Conservation (phyloP, 2,329 filamentous ascomycete species). For the Penicillium sp. region DNA sequence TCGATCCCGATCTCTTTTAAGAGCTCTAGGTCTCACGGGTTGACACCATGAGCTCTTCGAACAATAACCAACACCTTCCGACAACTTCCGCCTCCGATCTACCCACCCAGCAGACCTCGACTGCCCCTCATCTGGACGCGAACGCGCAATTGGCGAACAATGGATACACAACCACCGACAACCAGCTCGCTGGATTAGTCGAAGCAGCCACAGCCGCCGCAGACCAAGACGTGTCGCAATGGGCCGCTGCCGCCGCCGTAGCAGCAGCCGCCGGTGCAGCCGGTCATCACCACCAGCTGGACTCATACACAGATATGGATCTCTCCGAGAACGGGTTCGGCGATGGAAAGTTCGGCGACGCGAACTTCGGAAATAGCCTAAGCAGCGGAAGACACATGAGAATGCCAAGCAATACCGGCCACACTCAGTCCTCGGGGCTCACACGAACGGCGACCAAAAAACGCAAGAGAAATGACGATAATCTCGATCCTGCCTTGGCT, state of each 20-base stretch:
- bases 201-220: constrained; percentile 47
- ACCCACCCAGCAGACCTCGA: constrained; percentile 17
- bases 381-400: constrained; percentile 28
- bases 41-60: constrained; percentile 30
- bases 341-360: constrained; percentile 37
- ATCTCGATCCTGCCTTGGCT: constrained; percentile 37
- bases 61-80: constrained; percentile 30
- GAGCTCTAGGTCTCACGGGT: not conserved
- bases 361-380: constrained; percentile 31
- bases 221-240: constrained; percentile 38
- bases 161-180: constrained; percentile 39
- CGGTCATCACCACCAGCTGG: constrained; percentile 38
- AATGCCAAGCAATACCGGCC: constrained; percentile 27
- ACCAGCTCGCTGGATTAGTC: constrained; percentile 46
- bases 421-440: constrained; percentile 30
- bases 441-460: constrained; percentile 39
- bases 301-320: constrained; percentile 41
- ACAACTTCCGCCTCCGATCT: constrained; percentile 30
- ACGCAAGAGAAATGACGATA: constrained; percentile 41
- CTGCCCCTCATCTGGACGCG: constrained; percentile 32
- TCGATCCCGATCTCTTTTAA: not conserved
- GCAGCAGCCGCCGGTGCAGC: constrained; percentile 49
- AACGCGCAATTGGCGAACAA: constrained; percentile 27
- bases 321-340: constrained; percentile 41
- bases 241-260: constrained; percentile 46